phyloP scores from a whole-genome alignment of 257 asterid species.

The Orobanche coerulescens region DNA sequence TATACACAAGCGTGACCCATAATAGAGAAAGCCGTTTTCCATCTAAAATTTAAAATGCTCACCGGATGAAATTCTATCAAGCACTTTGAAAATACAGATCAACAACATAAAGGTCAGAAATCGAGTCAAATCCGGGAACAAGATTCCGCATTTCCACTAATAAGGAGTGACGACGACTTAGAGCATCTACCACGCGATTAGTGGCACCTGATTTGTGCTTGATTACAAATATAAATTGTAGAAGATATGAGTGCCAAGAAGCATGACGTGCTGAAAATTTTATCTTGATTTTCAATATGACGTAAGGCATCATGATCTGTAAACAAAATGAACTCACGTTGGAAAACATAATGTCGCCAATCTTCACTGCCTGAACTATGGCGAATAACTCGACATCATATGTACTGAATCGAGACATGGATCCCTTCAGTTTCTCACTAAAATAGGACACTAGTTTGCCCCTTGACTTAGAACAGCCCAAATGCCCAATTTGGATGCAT shows the following conservation, averaged over 20 bases:
- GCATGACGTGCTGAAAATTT: background rate
- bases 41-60: background rate
- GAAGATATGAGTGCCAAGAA: background rate
- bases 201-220: background rate
- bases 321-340: no score
- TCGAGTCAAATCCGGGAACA: background rate
- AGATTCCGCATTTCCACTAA: background rate
- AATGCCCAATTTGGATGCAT: no score
- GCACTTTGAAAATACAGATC: background rate
- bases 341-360: background rate
- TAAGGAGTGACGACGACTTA: background rate
- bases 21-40: background rate
- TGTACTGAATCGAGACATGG: background rate
- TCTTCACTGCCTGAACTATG: background rate
- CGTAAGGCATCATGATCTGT: background rate
- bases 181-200: slow-evolving; percentile 4
- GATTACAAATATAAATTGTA: background rate
- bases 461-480: background rate
- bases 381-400: background rate
- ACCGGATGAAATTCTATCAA: background rate
- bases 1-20: background rate
- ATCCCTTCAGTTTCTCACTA: background rate
- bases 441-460: background rate
- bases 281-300: background rate
- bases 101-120: background rate